These are phyloP conservation scores for Aphanomyces cochlioides DNA, from an alignment of 352 stramenopile genomes.

Conservation along the genomic window DNA sequence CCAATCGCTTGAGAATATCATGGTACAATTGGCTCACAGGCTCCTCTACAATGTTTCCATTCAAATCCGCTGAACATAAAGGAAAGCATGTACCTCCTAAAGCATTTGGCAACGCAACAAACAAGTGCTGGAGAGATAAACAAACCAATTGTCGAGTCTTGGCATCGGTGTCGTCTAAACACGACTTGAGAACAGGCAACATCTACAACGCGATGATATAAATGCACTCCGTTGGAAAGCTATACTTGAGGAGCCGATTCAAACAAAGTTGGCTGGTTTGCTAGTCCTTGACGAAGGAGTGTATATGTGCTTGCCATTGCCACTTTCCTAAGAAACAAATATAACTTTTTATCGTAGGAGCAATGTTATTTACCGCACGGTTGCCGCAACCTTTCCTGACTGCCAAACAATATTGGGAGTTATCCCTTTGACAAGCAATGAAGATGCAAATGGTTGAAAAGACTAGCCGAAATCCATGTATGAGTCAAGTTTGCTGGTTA, in stretches of 20 bases:
- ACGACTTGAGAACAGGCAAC: slow-evolving; percentile 84
- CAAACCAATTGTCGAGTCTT: slow-evolving; percentile 87
- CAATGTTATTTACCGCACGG: slow-evolving; percentile 52
- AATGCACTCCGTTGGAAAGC: slow-evolving; percentile 10
- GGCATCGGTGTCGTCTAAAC: slow-evolving; percentile 82
- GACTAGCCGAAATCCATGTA: slow-evolving; percentile 35
- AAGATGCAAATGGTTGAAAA: slow-evolving; percentile 56
- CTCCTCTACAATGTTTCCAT: slow-evolving; percentile 51
- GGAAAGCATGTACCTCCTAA: slow-evolving; percentile 48
- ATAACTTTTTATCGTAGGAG: background rate
- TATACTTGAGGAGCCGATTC: slow-evolving; percentile 68
- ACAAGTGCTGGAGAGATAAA: slow-evolving; percentile 83
- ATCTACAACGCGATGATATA: slow-evolving; percentile 44
- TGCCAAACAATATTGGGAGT: slow-evolving; percentile 89
- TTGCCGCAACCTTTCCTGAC: slow-evolving; percentile 78
- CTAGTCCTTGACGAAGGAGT: slow-evolving; percentile 65
- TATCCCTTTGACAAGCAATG: slow-evolving; percentile 70
- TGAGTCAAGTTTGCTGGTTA: slow-evolving; percentile 1
- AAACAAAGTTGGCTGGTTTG: slow-evolving; percentile 76
- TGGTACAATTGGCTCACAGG: slow-evolving; percentile 88
- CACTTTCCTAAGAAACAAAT: slow-evolving; percentile 65
- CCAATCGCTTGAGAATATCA: slow-evolving; percentile 89
- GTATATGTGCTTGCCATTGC: slow-evolving; percentile 84
- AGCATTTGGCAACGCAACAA: slow-evolving; percentile 71
- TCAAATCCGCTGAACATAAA: too few species aligned